Conservation (phyloP, 163 green algal genomes). For the Volvox carteri region DNA sequence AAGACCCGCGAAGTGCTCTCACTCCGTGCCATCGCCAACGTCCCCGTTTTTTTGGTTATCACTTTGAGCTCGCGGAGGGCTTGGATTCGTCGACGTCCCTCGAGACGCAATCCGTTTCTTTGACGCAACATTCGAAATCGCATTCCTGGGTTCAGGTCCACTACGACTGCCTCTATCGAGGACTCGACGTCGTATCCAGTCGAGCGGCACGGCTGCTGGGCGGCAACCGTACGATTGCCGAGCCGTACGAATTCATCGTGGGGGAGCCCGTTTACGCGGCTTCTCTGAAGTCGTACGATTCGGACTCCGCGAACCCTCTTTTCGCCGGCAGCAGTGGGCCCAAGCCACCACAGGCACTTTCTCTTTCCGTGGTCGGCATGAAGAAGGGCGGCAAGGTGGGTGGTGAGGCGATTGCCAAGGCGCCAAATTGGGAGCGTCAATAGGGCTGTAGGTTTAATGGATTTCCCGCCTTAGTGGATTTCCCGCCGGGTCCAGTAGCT, state of each 20-base stretch:
- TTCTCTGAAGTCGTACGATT: slow-evolving; percentile 53
- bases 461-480: too few species aligned
- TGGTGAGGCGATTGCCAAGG: too few species aligned
- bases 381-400: slow-evolving; percentile 84
- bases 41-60: too few species aligned
- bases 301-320: slow-evolving; percentile 72
- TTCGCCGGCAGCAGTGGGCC: slow-evolving; percentile 82
- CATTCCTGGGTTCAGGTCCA: slow-evolving; percentile 79
- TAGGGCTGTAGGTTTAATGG: too few species aligned
- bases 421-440: too few species aligned
- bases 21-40: too few species aligned
- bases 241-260: slow-evolving; percentile 88
- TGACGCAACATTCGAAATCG: too few species aligned
- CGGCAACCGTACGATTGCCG: slow-evolving; percentile 89
- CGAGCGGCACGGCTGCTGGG: slow-evolving; percentile 84
- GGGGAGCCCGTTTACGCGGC: slow-evolving; percentile 68
- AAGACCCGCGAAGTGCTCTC: too few species aligned
- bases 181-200: slow-evolving; percentile 87
- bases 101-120: too few species aligned
- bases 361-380: slow-evolving; percentile 87
- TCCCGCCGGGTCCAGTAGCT: too few species aligned
- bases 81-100: too few species aligned
- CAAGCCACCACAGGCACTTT: slow-evolving; percentile 87
- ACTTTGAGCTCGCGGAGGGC: too few species aligned
- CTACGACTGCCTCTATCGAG: slow-evolving; percentile 89